Evolutionary conservation across 768 basidiomycete species (phyloP), one percentile per base, ranked within the genome.

Genomic region (Pleurotus salmoneostramineus): DNA sequence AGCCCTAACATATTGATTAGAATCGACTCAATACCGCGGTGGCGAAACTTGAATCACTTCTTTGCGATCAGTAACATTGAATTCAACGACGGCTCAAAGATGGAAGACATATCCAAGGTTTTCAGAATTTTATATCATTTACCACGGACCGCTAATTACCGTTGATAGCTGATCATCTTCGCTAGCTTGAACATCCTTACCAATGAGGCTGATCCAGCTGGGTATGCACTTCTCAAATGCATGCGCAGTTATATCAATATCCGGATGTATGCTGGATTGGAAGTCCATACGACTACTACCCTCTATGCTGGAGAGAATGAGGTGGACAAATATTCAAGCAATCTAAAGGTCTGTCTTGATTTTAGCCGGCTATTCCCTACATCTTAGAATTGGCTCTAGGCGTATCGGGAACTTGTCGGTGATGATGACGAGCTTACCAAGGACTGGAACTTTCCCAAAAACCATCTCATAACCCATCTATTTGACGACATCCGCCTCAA

Each of bases 381-480:
- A 34, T 34, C 47, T 31, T 51, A 40, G 15, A 40, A 40, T 40
- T 6, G 14, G 14, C 14, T 40, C 37, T 56, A 56, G 56, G 46
- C 45, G 27, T 56, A 56, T 56, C 10, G 4, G 8, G 8, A 5
- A 37, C 15, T 33, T 11, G 35, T 14, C 12, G 15, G 49, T 37
- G 14, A 42, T 44, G 51, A 14, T 14, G 14, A 40, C 37, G 60
- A 69, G 50, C 36, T 51, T 40, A 6, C 6, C 35, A 54, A 71
- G 63, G 60, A 67, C 15, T 74, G 71, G 69, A 56, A 73, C 31
- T 75, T 75, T 48, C 72, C 69, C 0, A 77, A 77, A 59, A 49
- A 58, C 0, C 76, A 78, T 35, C 59, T 63, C 1, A 70, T 72
- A 44, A 54, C 60, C 3, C 74, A 78, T 51, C 47, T 71, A 0